phyloP scores from a whole-genome alignment of 768 basidiomycete genomes.

The Chalciporus chontae region DNA sequence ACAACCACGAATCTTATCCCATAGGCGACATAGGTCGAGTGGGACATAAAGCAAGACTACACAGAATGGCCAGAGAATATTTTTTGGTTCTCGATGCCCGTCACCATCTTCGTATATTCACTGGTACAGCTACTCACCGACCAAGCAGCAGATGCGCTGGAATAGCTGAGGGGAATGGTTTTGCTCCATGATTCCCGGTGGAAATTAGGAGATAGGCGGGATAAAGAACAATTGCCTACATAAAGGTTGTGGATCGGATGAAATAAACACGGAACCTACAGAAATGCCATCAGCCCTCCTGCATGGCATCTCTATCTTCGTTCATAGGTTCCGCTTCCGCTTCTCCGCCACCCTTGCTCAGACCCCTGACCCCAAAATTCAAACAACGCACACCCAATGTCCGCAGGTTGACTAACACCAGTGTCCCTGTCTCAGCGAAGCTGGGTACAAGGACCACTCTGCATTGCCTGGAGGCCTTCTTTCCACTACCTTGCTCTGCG shows the following conservation, averaged over 20 bases:
- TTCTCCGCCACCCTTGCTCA: slow-evolving; percentile 24
- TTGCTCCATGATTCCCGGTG: no score
- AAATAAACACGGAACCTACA: not conserved
- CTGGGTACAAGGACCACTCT: slow-evolving; percentile 78
- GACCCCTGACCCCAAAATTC: slow-evolving; percentile 46
- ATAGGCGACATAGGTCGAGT: not conserved
- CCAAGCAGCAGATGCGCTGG: no score
- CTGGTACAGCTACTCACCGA: no score
- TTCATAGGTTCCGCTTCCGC: not conserved
- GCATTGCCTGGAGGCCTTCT: slow-evolving; percentile 40
- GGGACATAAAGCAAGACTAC: no score
- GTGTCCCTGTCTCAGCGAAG: slow-evolving; percentile 72
- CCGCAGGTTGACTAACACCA: slow-evolving; percentile 78
- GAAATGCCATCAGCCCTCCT: slow-evolving; percentile 19
- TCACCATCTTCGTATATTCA: no score
- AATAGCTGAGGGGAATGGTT: no score
- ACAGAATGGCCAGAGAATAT: no score
- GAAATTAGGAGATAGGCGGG: no score
- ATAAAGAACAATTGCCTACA: no score
- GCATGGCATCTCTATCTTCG: slow-evolving; percentile 18
- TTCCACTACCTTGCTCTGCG: slow-evolving; percentile 29
- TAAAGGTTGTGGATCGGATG: not conserved
- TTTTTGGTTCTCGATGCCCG: no score
- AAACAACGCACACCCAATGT: slow-evolving; percentile 69
- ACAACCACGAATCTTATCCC: not conserved